These are phyloP conservation scores for Lasiosphaeria ovina DNA, from an alignment of 495 filamentous ascomycete genomes.

Conservation along the genomic window DNA sequence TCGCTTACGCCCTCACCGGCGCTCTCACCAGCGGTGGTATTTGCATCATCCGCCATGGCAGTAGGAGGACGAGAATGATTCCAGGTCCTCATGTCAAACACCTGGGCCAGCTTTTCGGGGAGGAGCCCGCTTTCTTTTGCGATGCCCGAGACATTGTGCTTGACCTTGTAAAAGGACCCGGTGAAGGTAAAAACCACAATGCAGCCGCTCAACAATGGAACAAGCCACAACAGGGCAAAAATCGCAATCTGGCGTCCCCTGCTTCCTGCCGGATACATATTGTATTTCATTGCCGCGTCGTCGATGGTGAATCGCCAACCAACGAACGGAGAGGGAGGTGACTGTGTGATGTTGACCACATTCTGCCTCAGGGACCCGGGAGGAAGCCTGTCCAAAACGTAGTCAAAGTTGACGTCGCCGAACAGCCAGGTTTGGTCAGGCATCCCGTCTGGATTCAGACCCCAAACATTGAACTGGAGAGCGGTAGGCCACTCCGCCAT, in stretches of 20 bases:
- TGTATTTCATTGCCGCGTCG: constrained; percentile 52
- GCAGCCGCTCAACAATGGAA: constrained; percentile 52
- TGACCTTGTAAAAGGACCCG: constrained; percentile 67
- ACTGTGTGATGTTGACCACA: constrained; percentile 57
- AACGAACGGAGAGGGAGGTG: constrained; percentile 52
- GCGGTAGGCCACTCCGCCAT: constrained; percentile 62
- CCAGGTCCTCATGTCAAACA: constrained; percentile 50
- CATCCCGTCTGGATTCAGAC: constrained; percentile 60
- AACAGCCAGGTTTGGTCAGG: constrained; percentile 59
- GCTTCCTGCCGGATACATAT: constrained; percentile 49
- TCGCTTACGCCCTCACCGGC: neutral
- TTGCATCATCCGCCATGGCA: neutral
- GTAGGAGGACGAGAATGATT: constrained; percentile 2
- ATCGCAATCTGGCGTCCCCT: constrained; percentile 55
- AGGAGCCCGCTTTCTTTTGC: constrained; percentile 30
- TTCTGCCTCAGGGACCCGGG: constrained; percentile 50
- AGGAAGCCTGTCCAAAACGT: constrained; percentile 57
- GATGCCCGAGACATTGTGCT: constrained; percentile 67
- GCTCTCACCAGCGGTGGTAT: neutral
- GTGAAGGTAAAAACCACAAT: constrained; percentile 60
- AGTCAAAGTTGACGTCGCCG: constrained; percentile 59
- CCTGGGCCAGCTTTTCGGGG: constrained; percentile 22
- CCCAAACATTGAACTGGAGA: constrained; percentile 63
- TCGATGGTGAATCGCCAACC: constrained; percentile 54
- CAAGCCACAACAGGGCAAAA: constrained; percentile 53